phyloP scores from a whole-genome alignment of 495 filamentous ascomycete genomes.

The Podospora comata region DNA sequence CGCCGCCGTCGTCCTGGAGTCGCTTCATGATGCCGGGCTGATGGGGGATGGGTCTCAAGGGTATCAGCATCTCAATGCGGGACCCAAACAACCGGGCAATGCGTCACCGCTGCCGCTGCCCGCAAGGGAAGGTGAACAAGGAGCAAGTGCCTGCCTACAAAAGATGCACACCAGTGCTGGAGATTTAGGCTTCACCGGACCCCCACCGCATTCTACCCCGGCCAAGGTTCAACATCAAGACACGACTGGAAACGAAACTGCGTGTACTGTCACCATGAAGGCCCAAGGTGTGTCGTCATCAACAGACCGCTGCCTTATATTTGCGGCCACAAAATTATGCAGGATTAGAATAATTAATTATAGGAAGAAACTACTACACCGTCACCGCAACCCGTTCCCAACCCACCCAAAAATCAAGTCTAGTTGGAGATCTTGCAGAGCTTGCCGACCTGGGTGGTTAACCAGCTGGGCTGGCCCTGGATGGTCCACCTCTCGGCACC shows the following conservation, averaged over 20 bases:
- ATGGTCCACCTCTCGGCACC: conserved; percentile 49
- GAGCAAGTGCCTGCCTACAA: background rate
- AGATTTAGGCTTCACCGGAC: background rate
- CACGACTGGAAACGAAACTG: no score
- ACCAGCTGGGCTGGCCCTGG: conserved; percentile 18
- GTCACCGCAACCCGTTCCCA: background rate
- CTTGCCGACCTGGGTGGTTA: conserved; percentile 26
- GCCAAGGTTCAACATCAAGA: no score
- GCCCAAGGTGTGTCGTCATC: background rate
- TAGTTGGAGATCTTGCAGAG: conserved; percentile 25
- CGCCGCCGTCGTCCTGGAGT: background rate
- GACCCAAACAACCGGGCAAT: background rate
- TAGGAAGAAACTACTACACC: background rate
- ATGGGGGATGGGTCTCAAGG: background rate
- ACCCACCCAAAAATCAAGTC: background rate
- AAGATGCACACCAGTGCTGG: background rate
- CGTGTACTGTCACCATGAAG: background rate
- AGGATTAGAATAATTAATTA: background rate
- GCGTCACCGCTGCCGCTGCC: background rate
- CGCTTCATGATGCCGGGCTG: background rate
- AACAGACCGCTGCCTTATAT: background rate
- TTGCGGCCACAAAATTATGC: background rate
- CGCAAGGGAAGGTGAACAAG: background rate
- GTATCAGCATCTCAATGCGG: background rate
- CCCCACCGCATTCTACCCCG: background rate